Evolutionary conservation across 2,329 filamentous ascomycete species (phyloP).

Genomic region (Scedosporium minutisporum): DNA sequence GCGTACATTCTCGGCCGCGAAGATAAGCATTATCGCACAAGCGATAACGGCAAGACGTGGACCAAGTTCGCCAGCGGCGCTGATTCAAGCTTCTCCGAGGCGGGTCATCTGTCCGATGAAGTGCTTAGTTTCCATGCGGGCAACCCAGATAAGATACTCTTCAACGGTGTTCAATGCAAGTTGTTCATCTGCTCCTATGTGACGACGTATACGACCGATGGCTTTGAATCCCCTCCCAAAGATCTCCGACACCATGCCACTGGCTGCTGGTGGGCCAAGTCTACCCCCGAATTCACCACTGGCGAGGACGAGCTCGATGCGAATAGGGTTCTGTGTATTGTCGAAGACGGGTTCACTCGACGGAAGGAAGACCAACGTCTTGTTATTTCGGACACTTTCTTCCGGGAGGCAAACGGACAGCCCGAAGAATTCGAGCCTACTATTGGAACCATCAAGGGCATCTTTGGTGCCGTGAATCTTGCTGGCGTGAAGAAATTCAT

Average conservation of each 20-base stretch:
- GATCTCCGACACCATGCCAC: slow-evolving; percentile 57
- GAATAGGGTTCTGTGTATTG: slow-evolving; percentile 70
- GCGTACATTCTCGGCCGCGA: slow-evolving; percentile 70
- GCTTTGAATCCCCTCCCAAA: slow-evolving; percentile 62
- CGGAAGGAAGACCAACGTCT: slow-evolving; percentile 68
- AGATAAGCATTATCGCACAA: slow-evolving; percentile 70
- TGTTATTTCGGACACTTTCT: slow-evolving; percentile 75
- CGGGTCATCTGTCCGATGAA: slow-evolving; percentile 18
- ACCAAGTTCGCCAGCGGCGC: slow-evolving; percentile 56
- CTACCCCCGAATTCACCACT: slow-evolving; percentile 61
- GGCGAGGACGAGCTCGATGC: slow-evolving; percentile 56
- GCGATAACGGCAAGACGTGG: slow-evolving; percentile 78
- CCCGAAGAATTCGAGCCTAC: slow-evolving; percentile 64
- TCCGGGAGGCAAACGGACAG: slow-evolving; percentile 38
- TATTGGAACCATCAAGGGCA: slow-evolving; percentile 62
- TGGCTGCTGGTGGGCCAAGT: slow-evolving; percentile 83
- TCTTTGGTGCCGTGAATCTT: slow-evolving; percentile 72
- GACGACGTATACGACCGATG: slow-evolving; percentile 70
- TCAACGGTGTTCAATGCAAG: slow-evolving; percentile 64
- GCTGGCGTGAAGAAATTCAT: slow-evolving; percentile 80
- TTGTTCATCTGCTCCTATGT: slow-evolving; percentile 54
- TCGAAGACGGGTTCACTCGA: slow-evolving; percentile 60
- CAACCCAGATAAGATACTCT: slow-evolving; percentile 78
- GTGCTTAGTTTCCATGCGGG: slow-evolving; percentile 69
- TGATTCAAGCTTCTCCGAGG: slow-evolving; percentile 43